A percentile compares a stretch with the other conserved stretches of the same genome.
Conservation (phyloP, 352 stramenopile species). For the Phytophthora palmivora region DNA sequence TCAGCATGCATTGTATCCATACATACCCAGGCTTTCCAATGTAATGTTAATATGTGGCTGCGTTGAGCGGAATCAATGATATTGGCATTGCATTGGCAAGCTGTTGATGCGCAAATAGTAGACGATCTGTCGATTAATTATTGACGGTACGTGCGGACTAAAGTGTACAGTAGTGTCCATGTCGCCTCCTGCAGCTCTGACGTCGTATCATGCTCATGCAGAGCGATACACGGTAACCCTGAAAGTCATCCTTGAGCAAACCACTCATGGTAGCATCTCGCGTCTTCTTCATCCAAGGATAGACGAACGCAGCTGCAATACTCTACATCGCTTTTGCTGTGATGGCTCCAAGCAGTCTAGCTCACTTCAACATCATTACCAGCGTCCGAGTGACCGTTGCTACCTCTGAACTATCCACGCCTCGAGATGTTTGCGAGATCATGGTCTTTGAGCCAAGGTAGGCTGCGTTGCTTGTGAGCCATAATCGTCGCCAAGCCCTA, state of each 20-base stretch:
- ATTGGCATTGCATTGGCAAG: too few relatives aligned
- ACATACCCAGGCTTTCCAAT: constrained; percentile 1
- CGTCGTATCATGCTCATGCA: constrained; percentile 11
- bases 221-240: not conserved
- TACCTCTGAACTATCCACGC: constrained; percentile 28
- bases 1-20: not conserved
- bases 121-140: too few relatives aligned
- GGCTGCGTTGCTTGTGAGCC: not conserved
- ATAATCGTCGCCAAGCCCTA: constrained; percentile 19
- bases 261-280: too few relatives aligned
- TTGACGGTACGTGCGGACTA: too few relatives aligned
- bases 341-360: constrained; percentile 6
- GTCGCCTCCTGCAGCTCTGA: constrained; percentile 20
- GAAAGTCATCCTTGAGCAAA: not conserved
- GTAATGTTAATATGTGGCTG: constrained; percentile 1
- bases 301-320: constrained; percentile 19
- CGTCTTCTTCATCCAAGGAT: constrained; percentile 18
- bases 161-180: not conserved
- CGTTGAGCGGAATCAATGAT: not conserved
- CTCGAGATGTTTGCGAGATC: constrained; percentile 8
- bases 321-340: not conserved
- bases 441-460: not conserved
- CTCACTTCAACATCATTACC: constrained; percentile 33
- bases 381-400: constrained; percentile 25
- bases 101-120: too few relatives aligned